Base-by-base conservation (phyloP, 2,329 filamentous ascomycete species). In the Moelleriella libera region DNA sequence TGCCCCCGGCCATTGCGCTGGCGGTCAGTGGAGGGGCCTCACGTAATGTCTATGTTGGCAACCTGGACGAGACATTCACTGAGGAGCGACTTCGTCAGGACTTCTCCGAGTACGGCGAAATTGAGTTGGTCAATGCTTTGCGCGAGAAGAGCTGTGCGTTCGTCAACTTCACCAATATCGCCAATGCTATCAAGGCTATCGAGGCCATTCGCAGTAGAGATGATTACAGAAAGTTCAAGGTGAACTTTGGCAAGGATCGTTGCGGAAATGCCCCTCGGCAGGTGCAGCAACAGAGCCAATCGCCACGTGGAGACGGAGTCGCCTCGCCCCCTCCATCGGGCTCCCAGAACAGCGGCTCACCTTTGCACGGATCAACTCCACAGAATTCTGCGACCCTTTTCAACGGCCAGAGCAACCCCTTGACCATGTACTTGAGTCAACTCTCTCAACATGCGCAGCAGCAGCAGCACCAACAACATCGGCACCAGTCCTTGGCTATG, bases 111-210 rank as follows among this genome's bases (percentile, higher is more conserved):
- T 97, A 87, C 58, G 92, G 92, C 54, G 92, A 98, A 68, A 97
- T 98, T 59, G 92, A 98, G 69, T 73, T 98, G 53, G 88, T 98
- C 53, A 98, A 98, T 68, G 86, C 92, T 12, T 72, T 98, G 50
- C 83, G 92, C 47, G 92, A 98, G 74, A 98, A 98, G 81, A 96
- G 89, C 70, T 98, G 92, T 65, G 92, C 92, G 0, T 98, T 98
- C 63, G 92, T 98, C 64, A 98, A 98, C 71, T 98, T 98, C 65
- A 98, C 92, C 62, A 98, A 98, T 70, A 98, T 98, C 62, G 92
- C 92, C 61, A 98, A 98, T 58, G 92, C 92, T 45, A 98, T 98
- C 74, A 98, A 98, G 72, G 92, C 92, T 1, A 98, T 98, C 54
- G 92, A 98, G 68, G 92, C 89, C 28, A 82, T 98, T 54, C 82